A percentile compares a stretch with the other conserved stretches of the same genome.
phyloP scores from a whole-genome alignment of 306 rosid species.

The Parietaria judaica region DNA sequence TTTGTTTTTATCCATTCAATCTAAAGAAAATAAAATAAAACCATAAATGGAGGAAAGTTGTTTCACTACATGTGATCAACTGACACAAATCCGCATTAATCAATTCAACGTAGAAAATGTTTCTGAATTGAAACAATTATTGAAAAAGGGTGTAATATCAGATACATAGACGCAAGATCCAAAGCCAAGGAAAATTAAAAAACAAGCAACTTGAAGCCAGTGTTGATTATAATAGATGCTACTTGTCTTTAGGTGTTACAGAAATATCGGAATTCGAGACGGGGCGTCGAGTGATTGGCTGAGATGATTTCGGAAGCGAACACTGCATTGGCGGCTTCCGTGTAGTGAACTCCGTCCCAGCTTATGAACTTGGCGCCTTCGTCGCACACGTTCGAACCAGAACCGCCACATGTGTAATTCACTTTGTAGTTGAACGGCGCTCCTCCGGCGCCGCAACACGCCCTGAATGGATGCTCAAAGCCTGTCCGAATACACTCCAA shows the following conservation, averaged over 20 bases:
- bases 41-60: too few relatives aligned
- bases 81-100: too few relatives aligned
- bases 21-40: too few relatives aligned
- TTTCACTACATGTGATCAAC: too few relatives aligned
- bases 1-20: too few relatives aligned
- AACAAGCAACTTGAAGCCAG: too few relatives aligned
- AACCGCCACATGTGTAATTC: slow-evolving; percentile 11
- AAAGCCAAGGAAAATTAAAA: too few relatives aligned
- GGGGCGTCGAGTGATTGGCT: slow-evolving; percentile 21
- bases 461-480: slow-evolving; percentile 23
- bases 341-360: slow-evolving; percentile 30
- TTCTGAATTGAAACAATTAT: too few relatives aligned
- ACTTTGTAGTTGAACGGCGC: slow-evolving; percentile 24
- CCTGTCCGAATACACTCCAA: background rate
- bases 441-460: slow-evolving; percentile 30
- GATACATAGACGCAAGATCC: too few relatives aligned
- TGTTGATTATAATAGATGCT: too few relatives aligned
- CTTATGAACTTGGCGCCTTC: slow-evolving; percentile 24
- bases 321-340: slow-evolving; percentile 29
- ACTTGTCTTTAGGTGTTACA: slow-evolving; percentile 5
- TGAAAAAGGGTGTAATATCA: too few relatives aligned
- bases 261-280: slow-evolving; percentile 11
- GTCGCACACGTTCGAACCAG: slow-evolving; percentile 17
- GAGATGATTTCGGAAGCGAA: slow-evolving; percentile 26
- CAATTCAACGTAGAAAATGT: too few relatives aligned